Percentiles rank a stretch among this genome's conserved stretches.
Conservation (phyloP, 2,329 filamentous ascomycete genomes). For the Lecanicillium sp. region DNA sequence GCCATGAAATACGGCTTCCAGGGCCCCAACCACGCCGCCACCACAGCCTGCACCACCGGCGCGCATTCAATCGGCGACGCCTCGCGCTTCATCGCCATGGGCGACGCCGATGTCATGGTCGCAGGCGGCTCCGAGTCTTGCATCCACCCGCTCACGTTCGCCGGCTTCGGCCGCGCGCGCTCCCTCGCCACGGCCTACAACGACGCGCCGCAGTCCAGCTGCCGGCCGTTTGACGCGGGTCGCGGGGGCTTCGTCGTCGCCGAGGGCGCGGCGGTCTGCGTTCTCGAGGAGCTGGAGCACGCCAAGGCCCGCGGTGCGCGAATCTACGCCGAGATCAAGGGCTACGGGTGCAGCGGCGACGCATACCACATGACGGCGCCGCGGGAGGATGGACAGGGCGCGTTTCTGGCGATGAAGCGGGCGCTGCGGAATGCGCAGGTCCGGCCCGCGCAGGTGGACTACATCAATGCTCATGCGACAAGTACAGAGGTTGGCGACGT, state of each 20-base stretch:
- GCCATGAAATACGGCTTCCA: constrained; percentile 87
- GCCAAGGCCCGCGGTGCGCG: constrained; percentile 69
- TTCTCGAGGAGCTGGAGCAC: constrained; percentile 88
- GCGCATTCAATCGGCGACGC: constrained; percentile 94
- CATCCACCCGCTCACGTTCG: constrained; percentile 88
- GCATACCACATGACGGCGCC: constrained; percentile 93
- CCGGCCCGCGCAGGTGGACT: constrained; percentile 67
- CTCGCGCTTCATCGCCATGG: constrained; percentile 82
- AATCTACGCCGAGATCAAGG: constrained; percentile 84
- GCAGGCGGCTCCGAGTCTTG: constrained; percentile 95
- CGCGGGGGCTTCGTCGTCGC: constrained; percentile 86
- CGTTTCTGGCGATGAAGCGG: constrained; percentile 76
- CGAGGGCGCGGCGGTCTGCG: constrained; percentile 81
- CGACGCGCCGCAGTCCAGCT: constrained; percentile 61
- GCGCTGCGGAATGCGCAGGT: constrained; percentile 69
- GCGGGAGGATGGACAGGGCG: constrained; percentile 73
- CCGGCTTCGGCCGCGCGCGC: constrained; percentile 82
- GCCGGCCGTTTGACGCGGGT: constrained; percentile 77
- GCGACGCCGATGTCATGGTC: constrained; percentile 91
- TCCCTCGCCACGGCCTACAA: constrained; percentile 83
- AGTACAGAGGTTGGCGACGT: constrained; percentile 79
- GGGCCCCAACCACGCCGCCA: constrained; percentile 87
- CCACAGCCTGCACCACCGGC: constrained; percentile 93
- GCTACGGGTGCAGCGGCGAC: constrained; percentile 87
- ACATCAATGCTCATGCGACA: constrained; percentile 94